Percentiles rank a stretch among this genome's conserved stretches.
These are phyloP conservation scores for Penicillium cataractarum DNA, from an alignment of 495 filamentous ascomycete genomes.

Conservation along the genomic window DNA sequence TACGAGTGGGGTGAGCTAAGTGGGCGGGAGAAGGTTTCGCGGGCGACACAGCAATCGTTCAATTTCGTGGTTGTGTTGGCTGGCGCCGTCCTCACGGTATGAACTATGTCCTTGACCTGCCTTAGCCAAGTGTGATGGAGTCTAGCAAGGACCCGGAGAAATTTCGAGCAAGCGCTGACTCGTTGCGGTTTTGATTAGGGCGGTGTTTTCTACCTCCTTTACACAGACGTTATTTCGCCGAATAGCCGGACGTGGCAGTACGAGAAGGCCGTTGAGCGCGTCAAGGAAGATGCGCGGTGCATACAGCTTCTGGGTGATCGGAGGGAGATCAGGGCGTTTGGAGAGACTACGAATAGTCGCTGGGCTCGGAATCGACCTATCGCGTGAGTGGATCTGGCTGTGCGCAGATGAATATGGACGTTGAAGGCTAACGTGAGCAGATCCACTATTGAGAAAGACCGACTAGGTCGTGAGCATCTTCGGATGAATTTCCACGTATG, in stretches of 20 bases:
- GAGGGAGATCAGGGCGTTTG: slow-evolving; percentile 78
- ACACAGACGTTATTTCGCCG: slow-evolving; percentile 82
- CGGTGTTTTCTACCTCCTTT: slow-evolving; percentile 76
- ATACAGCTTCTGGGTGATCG: slow-evolving; percentile 73
- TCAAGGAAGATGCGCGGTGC: slow-evolving; percentile 72
- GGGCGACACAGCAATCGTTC: slow-evolving; percentile 87
- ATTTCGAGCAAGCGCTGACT: slow-evolving; percentile 12
- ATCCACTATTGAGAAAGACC: slow-evolving; percentile 64
- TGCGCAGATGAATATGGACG: not conserved
- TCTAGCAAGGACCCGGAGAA: not conserved
- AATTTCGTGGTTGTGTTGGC: slow-evolving; percentile 79
- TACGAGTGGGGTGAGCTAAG: slow-evolving; percentile 80
- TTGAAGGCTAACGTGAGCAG: slow-evolving; percentile 36
- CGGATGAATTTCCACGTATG: slow-evolving; percentile 84
- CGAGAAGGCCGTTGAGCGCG: slow-evolving; percentile 80
- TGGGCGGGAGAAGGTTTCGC: slow-evolving; percentile 73
- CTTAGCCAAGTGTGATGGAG: not conserved
- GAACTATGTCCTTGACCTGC: not conserved
- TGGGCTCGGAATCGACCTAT: slow-evolving; percentile 88
- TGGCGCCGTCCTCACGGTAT: slow-evolving; percentile 72
- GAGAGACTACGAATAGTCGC: slow-evolving; percentile 78
- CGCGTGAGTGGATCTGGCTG: slow-evolving; percentile 60
- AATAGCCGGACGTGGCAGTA: slow-evolving; percentile 87
- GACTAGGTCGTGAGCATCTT: slow-evolving; percentile 77
- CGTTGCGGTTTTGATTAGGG: slow-evolving; percentile 51